Percentiles rank a stretch among this genome's conserved stretches.
phyloP scores from a whole-genome alignment of 306 rosid genomes.

The Dryas alaskensis region DNA sequence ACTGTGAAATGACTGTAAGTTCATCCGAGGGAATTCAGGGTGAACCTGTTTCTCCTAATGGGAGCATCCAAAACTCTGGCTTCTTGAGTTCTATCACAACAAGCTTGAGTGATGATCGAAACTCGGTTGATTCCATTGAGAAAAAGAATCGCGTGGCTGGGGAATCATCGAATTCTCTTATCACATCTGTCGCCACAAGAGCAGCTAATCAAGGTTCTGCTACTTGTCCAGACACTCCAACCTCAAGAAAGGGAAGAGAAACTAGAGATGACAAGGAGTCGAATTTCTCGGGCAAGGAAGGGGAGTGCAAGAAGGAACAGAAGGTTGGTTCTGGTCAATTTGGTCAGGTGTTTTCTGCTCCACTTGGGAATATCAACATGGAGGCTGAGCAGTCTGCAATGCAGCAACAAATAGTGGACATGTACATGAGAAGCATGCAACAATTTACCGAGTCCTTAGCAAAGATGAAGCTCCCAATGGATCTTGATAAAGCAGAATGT shows the following conservation, averaged over 20 bases:
- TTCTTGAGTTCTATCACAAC: slow-evolving; percentile 65
- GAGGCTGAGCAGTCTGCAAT: slow-evolving; percentile 78
- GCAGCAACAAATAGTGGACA: slow-evolving; percentile 86
- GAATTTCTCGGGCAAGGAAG: slow-evolving; percentile 38
- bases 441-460: slow-evolving; percentile 83
- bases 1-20: slow-evolving; percentile 61
- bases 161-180: slow-evolving; percentile 33
- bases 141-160: slow-evolving; percentile 40
- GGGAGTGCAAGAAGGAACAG: slow-evolving; percentile 33
- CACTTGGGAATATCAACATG: slow-evolving; percentile 59
- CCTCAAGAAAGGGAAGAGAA: slow-evolving; percentile 57
- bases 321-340: slow-evolving; percentile 31
- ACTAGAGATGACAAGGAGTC: slow-evolving; percentile 39
- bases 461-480: slow-evolving; percentile 89
- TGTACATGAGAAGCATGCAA: slow-evolving; percentile 93
- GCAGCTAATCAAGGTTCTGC: slow-evolving; percentile 32
- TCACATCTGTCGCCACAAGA: slow-evolving; percentile 28
- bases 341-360: slow-evolving; percentile 62
- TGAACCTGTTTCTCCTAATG: slow-evolving; percentile 57
- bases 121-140: slow-evolving; percentile 52
- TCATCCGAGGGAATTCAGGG: slow-evolving; percentile 42
- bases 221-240: slow-evolving; percentile 59
- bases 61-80: slow-evolving; percentile 55
- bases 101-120: slow-evolving; percentile 68
- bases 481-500: slow-evolving; percentile 51